Base-by-base conservation (phyloP, 2,329 filamentous ascomycete species). In the Trematosphaeria pertusa region DNA sequence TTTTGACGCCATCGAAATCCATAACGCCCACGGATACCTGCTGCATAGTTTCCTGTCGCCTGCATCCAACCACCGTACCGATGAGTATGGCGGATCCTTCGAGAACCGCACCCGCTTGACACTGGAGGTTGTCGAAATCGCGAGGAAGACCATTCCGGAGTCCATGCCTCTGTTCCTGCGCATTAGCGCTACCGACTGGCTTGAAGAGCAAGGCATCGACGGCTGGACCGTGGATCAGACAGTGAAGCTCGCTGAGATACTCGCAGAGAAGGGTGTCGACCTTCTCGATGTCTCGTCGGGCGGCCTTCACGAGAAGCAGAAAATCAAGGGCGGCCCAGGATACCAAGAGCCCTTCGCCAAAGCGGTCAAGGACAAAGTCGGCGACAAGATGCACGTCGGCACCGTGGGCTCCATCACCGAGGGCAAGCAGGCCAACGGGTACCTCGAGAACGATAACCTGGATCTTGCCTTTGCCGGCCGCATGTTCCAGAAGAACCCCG, bases 401-500 rank as follows among this genome's bases (percentile, higher is more conserved):
- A 81, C 87, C 2, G 91, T 96, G 1, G 91, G 92, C 4, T 76
- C 82, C 48, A 88, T 96, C 60, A 85, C 81, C 28, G 81, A 81
- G 21, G 87, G 86, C 2, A 81, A 85, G 59, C 80, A 87, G 68
- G 91, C 89, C 12, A 67, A 67, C 26, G 60, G 54, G 6, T 67
- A 65, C 38, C 54, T 67, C 3, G 62, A 66, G 39, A 48, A 66
- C 7, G 64, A 67, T 18, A 61, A 62, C 34, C 60, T 85, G 48
- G 91, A 97, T 65, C 70, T 92, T n/a, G 84, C 87, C 0, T 78
- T 93, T 14, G 79, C 87, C 1, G 92, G 83, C 0, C 79, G 90
- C 45, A 87, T 88, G 63, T 94, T 94, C 72, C 79, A 95, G 73
- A 84, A 90, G 68, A 90, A 96, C 64, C 88, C 91, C 0, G 86